Base-by-base conservation (phyloP, 1,139 yeast species). In the Nematodospora anomalae region DNA sequence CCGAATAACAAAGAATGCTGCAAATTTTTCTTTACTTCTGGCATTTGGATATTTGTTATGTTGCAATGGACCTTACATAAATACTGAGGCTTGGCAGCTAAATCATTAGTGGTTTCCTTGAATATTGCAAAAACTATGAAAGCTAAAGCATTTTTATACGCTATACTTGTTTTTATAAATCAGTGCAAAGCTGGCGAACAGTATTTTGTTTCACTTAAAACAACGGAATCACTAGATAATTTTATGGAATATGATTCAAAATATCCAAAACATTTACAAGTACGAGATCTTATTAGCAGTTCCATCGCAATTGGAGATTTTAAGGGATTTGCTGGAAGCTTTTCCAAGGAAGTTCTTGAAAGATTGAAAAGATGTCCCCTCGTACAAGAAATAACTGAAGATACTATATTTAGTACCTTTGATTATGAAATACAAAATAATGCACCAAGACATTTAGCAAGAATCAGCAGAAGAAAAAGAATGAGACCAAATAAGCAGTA, bases 391-490 rank as follows among this genome's bases (percentile, higher is more conserved):
- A 63, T 84, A 2, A 74, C 81, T 0, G 80, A 79, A 10, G 88
- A 84, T 56, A 60, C 76, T 4, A 52, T 60, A 1, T 64, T 83
- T 13, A 62, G 68, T 31, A 77, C 83, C 0, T 71, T 66, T 35
- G 67, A 63, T 2, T 45, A 57, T 4, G 52, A 42, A 10, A 47
- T 47, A 2, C 71, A 67, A 38, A 51, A 57, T 11, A 62, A 71
- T 38, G 82, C 89, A 0, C 90, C 94, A 0, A 60, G 87, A 31
- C 94, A 84, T 51, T 62, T 84, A 40, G 85, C 83, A 0, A 57
- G 89, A 27, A 48, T 83, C 3, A 81, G 89, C 2, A 78, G 80
- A 43, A 58, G 70, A 26, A 61, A 63, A 6, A 59, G 53, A 32
- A 52, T 79, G 38, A 40, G 44, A 39, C 43, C 41, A 21, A 39